Evolutionary conservation across 164 flowering plant genomes (phyloP), one percentile per base, ranked within the genome.

Genomic region (Protea cynaroides): DNA sequence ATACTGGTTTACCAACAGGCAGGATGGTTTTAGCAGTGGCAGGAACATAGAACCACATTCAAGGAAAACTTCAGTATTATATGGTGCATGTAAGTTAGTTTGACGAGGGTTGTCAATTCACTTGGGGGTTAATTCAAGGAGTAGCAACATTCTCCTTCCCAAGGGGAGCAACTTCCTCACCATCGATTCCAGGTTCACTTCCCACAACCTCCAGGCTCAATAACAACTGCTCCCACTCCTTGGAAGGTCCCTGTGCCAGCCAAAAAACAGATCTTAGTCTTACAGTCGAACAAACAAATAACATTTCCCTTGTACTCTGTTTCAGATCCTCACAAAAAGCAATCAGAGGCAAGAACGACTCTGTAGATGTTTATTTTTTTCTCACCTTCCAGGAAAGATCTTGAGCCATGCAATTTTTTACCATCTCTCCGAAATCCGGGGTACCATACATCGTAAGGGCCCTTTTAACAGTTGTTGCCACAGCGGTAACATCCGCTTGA

Each of bases 341-440:
- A 59, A 18, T 17, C 55, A 59, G 7, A 55, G 12, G 6, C n/a
- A 13, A 18, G 1, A 25, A 8, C 21, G 36, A 47, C 3, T 15
- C 25, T 10, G 24, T 37, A 1, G 11, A 23, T 36, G 23, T 19
- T 5, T 24, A 22, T 2, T 44, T 66, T 66, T 19, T 58, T 47
- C 78, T 63, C 29, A 89, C 98, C 98, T 91, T 94, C 98, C 98
- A 94, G 38, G 98, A 94, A 34, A 91, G 83, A 62, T 94, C 98
- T 71, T 87, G 93, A 53, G 91, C 87, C 97, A 94, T 94, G 80
- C 93, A 81, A 54, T 88, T 94, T 52, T 71, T 53, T 8, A 91
- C 78, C 86, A 94, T 94, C 73, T 91, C 88, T 5, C 58, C 67
- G 10, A 83, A 69, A 51, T 92, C 89, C 47, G 79, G 78, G 13